A percentile compares a stretch with the other conserved stretches of the same genome.
Evolutionary conservation across 257 asterid species (phyloP).

Genomic region (Solanum peruvianum): DNA sequence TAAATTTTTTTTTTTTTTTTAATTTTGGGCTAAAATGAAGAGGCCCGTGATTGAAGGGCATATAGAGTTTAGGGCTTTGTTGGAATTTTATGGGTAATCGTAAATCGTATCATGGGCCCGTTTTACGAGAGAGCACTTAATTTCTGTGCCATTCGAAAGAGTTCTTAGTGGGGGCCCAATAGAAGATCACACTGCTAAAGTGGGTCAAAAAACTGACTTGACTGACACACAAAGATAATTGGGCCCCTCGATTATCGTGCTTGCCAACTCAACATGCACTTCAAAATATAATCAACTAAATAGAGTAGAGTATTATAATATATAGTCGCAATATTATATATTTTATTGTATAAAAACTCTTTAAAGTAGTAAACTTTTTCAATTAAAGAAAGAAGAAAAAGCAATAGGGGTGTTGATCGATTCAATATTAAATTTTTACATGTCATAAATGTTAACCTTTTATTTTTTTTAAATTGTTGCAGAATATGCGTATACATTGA

Average conservation of each 20-base stretch:
- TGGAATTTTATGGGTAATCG: constrained; percentile 29
- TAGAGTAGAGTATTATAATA: not conserved
- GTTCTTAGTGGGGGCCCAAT: constrained; percentile 3
- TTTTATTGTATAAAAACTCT: not conserved
- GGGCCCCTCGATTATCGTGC: constrained; percentile 14
- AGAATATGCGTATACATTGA: constrained; percentile 40
- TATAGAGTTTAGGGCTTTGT: not conserved
- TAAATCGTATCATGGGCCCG: constrained; percentile 2
- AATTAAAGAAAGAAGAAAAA: not conserved
- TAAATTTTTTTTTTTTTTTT: too few species aligned
- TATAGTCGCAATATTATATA: not conserved
- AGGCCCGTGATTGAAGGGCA: constrained; percentile 7
- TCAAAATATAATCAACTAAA: not conserved
- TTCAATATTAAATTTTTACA: too few species aligned
- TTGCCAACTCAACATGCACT: constrained; percentile 4
- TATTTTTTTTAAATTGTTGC: not conserved
- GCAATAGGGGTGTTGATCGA: not conserved
- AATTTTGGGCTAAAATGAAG: not conserved
- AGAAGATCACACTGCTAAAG: not conserved
- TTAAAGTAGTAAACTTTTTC: not conserved
- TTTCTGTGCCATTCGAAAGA: constrained; percentile 10
- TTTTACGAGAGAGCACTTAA: constrained; percentile 1
- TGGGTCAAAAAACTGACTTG: constrained; percentile 1
- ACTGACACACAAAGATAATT: not conserved
- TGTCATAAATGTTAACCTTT: not conserved